Evolutionary conservation across 176 grass and related monocot species (phyloP), one percentile per base, ranked within the genome.

Genomic region (Carex kokanica): DNA sequence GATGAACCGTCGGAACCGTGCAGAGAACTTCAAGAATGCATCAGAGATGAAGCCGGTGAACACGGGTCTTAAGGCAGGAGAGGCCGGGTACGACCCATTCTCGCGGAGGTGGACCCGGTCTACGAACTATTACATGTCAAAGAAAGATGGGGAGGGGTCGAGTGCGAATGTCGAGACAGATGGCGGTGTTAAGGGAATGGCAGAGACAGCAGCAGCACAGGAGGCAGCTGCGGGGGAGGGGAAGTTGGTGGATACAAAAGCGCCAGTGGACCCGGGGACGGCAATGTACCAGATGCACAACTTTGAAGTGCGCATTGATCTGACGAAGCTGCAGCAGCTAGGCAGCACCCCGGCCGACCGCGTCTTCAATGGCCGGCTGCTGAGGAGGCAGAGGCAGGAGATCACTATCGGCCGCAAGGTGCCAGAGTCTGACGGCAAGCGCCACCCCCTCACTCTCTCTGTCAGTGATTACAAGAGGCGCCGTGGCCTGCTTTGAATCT

Each of bases 31-130:
- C 79, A 95, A 91, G 82, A 99, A 95, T 65, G 93, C 96, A 31
- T 99, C 96, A 9, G 96, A 95, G 85, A 8, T 93, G 86, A 99
- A 95, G 80, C 91, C 92, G 38, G 84, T 95, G 32, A 99, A 99
- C 82, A 93, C 84, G 2, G 79, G 82, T 85, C 79, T 98, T 61
- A 98, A 95, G 80, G 96, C 86, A 68, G 96, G 96, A 83, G 96
- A 98, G 85, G 93, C 93, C 51, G 96, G 96, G 64, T 98, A 98
- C 80, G 93, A 98, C 74, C 96, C 96, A 58, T 98, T 95, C 52
- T 98, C 96, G 23, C 91, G 96, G 89, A 91, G 96, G 83, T 98
- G 96, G 96, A 98, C 92, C 81, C 91, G 93, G 27, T 98, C 96
- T 8, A 91, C 53, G 55, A 98, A 98, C 78, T 98, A 95, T 89